phyloP scores from a whole-genome alignment of 2,329 filamentous ascomycete species.

The Aspergillus puulaauensis region DNA sequence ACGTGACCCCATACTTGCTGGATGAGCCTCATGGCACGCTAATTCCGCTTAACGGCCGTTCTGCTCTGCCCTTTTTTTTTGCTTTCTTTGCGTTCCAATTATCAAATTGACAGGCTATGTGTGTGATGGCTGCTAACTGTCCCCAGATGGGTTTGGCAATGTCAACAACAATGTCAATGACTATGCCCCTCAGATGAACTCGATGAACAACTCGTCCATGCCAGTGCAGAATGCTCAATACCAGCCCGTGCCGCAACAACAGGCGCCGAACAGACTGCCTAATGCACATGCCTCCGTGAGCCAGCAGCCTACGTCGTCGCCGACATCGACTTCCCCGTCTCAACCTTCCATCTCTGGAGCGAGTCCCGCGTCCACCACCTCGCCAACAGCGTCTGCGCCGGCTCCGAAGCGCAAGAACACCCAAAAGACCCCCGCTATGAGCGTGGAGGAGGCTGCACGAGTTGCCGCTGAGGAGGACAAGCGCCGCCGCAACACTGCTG shows the following conservation, averaged over 20 bases:
- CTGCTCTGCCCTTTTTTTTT: not conserved
- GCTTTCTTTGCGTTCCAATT: not conserved
- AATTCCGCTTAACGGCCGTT: not conserved
- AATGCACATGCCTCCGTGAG: slow-evolving; percentile 17
- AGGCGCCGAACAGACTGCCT: slow-evolving; percentile 16
- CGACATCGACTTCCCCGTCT: slow-evolving; percentile 14
- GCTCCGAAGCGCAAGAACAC: slow-evolving; percentile 40
- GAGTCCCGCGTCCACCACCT: slow-evolving; percentile 14
- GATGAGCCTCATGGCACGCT: not conserved
- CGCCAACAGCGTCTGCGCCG: slow-evolving; percentile 18
- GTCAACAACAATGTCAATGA: slow-evolving; percentile 31
- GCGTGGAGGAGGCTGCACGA: slow-evolving; percentile 69
- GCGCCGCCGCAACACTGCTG: slow-evolving; percentile 83
- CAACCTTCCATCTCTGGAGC: slow-evolving; percentile 22
- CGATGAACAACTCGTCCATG: slow-evolving; percentile 23
- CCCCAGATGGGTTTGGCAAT: slow-evolving; percentile 31
- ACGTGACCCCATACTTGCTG: slow-evolving; percentile 29
- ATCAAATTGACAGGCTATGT: not conserved
- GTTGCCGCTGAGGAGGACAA: slow-evolving; percentile 87
- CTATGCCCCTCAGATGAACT: slow-evolving; percentile 30
- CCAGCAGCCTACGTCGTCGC: slow-evolving; percentile 17
- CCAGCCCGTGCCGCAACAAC: slow-evolving; percentile 19
- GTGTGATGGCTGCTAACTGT: slow-evolving; percentile 5
- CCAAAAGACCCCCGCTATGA: slow-evolving; percentile 40
- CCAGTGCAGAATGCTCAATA: slow-evolving; percentile 27